Conservation (phyloP, 441 rosid species). For the Mallotus japonicus region DNA sequence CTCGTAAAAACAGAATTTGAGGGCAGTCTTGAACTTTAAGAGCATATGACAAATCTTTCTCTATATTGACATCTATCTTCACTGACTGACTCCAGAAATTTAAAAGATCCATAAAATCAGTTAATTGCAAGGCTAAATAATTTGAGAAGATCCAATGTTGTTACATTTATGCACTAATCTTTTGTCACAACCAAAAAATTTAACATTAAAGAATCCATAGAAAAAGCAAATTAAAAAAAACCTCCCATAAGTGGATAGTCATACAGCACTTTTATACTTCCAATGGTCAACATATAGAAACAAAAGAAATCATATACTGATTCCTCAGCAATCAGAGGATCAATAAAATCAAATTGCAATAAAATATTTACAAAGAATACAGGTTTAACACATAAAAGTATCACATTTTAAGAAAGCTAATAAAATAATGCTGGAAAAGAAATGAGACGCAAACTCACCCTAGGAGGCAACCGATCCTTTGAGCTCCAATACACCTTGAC, state of each 20-base stretch:
- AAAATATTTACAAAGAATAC: not conserved
- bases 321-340: conserved; percentile 11
- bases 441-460: conserved; percentile 41
- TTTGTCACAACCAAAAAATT: not conserved
- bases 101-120: conserved; percentile 17
- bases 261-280: not conserved
- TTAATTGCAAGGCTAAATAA: conserved; percentile 4
- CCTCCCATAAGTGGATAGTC: not conserved
- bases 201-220: not conserved
- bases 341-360: not conserved
- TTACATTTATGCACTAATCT: not conserved
- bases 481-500: conserved; percentile 71
- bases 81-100: conserved; percentile 55
- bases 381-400: conserved; percentile 11
- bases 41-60: conserved; percentile 88
- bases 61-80: conserved; percentile 79
- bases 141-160: conserved; percentile 15
- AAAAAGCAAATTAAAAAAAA: not conserved
- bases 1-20: conserved; percentile 71
- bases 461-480: conserved; percentile 82
- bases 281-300: conserved; percentile 1
- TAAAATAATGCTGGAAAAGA: not conserved
- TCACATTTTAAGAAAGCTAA: not conserved
- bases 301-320: conserved; percentile 4
- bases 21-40: conserved; percentile 83